Evolutionary conservation across 345 rosid species (phyloP).

Genomic region (Trapa incisa): DNA sequence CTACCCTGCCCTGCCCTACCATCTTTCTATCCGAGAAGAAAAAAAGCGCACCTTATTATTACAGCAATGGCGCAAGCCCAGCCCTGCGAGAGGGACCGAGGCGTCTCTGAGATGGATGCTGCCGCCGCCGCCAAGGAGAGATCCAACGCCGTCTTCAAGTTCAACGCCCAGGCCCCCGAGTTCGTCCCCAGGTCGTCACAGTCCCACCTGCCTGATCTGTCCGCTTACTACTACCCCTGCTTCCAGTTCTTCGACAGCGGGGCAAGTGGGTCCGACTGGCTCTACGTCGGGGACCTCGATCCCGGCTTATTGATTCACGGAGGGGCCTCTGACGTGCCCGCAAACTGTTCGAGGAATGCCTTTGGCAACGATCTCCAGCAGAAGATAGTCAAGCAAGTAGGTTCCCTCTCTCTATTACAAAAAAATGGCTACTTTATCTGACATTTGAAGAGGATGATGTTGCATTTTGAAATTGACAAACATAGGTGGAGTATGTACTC

Average conservation of each 20-base stretch:
- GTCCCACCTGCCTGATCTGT: constrained; percentile 26
- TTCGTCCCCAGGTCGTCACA: constrained; percentile 41
- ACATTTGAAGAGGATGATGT: background rate
- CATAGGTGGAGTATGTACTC: constrained; percentile 79
- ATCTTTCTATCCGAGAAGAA: background rate
- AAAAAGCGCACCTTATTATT: too few species aligned
- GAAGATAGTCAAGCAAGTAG: constrained; percentile 91
- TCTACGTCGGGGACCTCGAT: constrained; percentile 62
- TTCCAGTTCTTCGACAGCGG: constrained; percentile 42
- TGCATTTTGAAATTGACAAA: background rate
- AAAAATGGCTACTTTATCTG: background rate
- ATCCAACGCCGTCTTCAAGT: constrained; percentile 34
- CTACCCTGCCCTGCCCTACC: too few species aligned
- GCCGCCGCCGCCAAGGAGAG: constrained; percentile 10
- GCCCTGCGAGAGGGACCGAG: constrained; percentile 23
- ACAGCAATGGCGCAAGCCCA: constrained; percentile 47
- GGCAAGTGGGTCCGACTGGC: constrained; percentile 55
- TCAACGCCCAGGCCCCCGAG: constrained; percentile 88
- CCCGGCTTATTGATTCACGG: constrained; percentile 32
- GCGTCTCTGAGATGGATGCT: constrained; percentile 16
- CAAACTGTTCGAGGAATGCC: constrained; percentile 28
- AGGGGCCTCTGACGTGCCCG: constrained; percentile 27
- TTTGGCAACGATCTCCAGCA: constrained; percentile 67
- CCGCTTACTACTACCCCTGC: constrained; percentile 63
- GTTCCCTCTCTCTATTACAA: constrained; percentile 15